Percentiles rank a stretch among this genome's conserved stretches.
Evolutionary conservation across 2,329 filamentous ascomycete species (phyloP).

Genomic region (Penicillium sp.): DNA sequence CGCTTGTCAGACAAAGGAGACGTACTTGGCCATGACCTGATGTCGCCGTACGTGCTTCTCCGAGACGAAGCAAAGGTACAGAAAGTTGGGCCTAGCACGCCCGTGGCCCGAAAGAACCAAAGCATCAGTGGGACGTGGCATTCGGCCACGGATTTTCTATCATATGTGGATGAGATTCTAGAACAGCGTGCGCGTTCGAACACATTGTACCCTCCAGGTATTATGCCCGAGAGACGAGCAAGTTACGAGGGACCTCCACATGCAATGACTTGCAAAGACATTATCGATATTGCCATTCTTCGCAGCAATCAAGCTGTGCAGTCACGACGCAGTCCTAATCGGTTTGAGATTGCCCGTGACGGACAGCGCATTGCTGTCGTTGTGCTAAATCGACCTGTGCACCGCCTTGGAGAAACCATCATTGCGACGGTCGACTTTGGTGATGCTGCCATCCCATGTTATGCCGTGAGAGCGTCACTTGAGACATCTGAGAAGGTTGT

Average conservation of each 20-base stretch:
- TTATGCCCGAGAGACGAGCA: slow-evolving; percentile 63
- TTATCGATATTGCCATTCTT: slow-evolving; percentile 86
- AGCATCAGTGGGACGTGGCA: slow-evolving; percentile 43
- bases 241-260: slow-evolving; percentile 54
- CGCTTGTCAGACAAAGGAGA: slow-evolving; percentile 63
- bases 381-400: slow-evolving; percentile 82
- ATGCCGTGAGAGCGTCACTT: slow-evolving; percentile 77
- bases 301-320: slow-evolving; percentile 68
- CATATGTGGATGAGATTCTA: slow-evolving; percentile 74
- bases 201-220: slow-evolving; percentile 61
- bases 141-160: slow-evolving; percentile 64
- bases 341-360: slow-evolving; percentile 91
- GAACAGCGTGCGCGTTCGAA: slow-evolving; percentile 54
- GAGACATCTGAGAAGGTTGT: slow-evolving; percentile 86
- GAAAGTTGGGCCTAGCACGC: slow-evolving; percentile 43
- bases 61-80: slow-evolving; percentile 73
- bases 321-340: slow-evolving; percentile 77
- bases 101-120: slow-evolving; percentile 41
- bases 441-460: slow-evolving; percentile 73
- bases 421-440: slow-evolving; percentile 81
- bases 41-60: slow-evolving; percentile 87
- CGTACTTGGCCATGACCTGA: slow-evolving; percentile 87
- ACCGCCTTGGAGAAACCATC: slow-evolving; percentile 83
- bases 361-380: slow-evolving; percentile 89
- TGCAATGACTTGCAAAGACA: slow-evolving; percentile 67